Percentiles rank a stretch among this genome's conserved stretches.
phyloP scores from a whole-genome alignment of 2,329 filamentous ascomycete genomes.

The Verticillium nonalfalfae region DNA sequence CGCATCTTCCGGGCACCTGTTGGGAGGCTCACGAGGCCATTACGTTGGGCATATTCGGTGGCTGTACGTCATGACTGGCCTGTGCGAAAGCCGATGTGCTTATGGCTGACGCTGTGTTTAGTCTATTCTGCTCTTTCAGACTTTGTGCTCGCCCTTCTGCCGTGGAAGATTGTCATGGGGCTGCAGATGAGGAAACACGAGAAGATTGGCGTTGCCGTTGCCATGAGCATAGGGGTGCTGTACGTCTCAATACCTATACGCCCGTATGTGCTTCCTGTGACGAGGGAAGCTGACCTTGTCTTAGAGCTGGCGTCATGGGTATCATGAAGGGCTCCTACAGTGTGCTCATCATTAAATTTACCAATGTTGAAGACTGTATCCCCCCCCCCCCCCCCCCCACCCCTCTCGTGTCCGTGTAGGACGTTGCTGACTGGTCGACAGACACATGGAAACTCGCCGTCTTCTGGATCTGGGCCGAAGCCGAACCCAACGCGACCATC shows the following conservation, averaged over 20 bases:
- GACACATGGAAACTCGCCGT: background rate
- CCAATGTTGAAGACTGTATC: slow-evolving; percentile 5
- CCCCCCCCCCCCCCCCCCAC: too few species aligned
- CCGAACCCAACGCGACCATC: slow-evolving; percentile 1
- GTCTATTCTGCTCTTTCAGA: slow-evolving; percentile 4
- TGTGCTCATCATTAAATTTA: background rate
- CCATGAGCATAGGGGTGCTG: slow-evolving; percentile 28
- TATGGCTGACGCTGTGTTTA: background rate
- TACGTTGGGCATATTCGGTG: slow-evolving; percentile 3
- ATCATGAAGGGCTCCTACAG: slow-evolving; percentile 17
- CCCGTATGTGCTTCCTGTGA: background rate
- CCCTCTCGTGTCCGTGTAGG: background rate
- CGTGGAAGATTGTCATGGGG: slow-evolving; percentile 20
- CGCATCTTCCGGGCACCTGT: background rate
- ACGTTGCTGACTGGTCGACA: background rate
- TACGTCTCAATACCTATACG: background rate
- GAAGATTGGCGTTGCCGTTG: slow-evolving; percentile 22
- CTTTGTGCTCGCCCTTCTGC: slow-evolving; percentile 2
- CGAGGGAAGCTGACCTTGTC: background rate
- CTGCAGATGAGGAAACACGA: slow-evolving; percentile 24
- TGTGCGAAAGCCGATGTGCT: background rate
- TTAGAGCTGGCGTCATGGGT: background rate
- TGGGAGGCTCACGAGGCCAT: slow-evolving; percentile 2
- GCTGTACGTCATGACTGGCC: background rate
- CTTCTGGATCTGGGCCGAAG: slow-evolving; percentile 1